Percentiles rank a stretch among this genome's conserved stretches.
Conservation (phyloP, 495 filamentous ascomycete species). For the Penicillium samsonianum region DNA sequence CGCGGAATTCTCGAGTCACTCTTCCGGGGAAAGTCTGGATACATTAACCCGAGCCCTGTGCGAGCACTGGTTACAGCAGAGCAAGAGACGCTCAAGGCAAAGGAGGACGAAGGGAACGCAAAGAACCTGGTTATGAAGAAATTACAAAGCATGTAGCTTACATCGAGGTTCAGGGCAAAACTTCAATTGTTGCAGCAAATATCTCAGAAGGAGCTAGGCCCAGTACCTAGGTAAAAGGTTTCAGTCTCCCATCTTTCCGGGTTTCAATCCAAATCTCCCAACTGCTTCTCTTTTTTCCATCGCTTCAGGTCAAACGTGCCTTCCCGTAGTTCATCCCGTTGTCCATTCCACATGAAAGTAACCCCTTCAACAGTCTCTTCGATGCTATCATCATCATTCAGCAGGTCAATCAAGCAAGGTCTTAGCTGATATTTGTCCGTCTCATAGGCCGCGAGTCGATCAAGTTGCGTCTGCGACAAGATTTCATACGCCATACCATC, state of each 20-base stretch:
- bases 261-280: constrained; percentile 6
- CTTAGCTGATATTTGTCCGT: constrained; percentile 15
- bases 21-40: too few relatives aligned
- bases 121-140: too few relatives aligned
- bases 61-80: too few relatives aligned
- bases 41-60: too few relatives aligned
- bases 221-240: neutral
- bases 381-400: constrained; percentile 9
- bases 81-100: too few relatives aligned
- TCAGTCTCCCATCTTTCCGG: neutral
- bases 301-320: constrained; percentile 18
- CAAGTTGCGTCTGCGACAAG: constrained; percentile 12
- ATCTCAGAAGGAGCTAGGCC: too few relatives aligned
- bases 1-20: too few relatives aligned
- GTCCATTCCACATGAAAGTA: constrained; percentile 21
- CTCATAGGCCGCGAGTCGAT: constrained; percentile 19
- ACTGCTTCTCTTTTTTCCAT: constrained; percentile 16
- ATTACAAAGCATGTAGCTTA: too few relatives aligned
- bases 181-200: too few relatives aligned
- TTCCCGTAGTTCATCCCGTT: constrained; percentile 12
- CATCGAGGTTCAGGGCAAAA: too few relatives aligned
- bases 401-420: constrained; percentile 17
- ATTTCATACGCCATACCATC: constrained; percentile 15
- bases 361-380: constrained; percentile 13
- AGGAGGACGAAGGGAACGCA: too few relatives aligned